Evolutionary conservation across 2,329 filamentous ascomycete genomes (phyloP).

Genomic region (Mycogone perniciosa): DNA sequence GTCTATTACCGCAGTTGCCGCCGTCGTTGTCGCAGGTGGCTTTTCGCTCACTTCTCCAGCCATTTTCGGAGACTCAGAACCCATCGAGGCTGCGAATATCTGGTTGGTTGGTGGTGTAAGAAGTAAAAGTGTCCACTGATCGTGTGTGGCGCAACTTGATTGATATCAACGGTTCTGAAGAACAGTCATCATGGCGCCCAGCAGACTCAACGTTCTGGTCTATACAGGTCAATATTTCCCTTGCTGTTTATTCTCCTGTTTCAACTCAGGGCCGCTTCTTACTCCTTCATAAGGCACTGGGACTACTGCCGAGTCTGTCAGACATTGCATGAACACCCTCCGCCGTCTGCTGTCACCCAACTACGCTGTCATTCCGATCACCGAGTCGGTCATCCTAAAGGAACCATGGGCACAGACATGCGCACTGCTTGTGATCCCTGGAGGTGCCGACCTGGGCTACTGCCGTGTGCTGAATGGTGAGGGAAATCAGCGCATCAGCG

Average conservation of each 20-base stretch:
- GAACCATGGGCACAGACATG: conserved; percentile 89
- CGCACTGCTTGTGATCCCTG: conserved; percentile 84
- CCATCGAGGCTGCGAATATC: conserved; percentile 7
- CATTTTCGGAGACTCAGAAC: conserved; percentile 11
- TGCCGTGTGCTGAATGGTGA: conserved; percentile 80
- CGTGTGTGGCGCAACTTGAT: conserved; percentile 2
- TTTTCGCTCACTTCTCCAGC: conserved; percentile 6
- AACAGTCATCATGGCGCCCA: conserved; percentile 49
- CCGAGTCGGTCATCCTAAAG: conserved; percentile 70
- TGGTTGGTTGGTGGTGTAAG: conserved; percentile 11
- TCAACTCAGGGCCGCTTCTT: conserved; percentile 6
- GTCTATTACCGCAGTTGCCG: conserved; percentile 32
- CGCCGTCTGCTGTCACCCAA: conserved; percentile 79
- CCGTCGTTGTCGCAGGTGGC: conserved; percentile 2
- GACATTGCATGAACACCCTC: conserved; percentile 81
- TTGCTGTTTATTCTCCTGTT: not conserved
- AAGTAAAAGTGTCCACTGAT: conserved; percentile 6
- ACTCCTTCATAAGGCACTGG: conserved; percentile 58
- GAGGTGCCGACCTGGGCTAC: conserved; percentile 90
- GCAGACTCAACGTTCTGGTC: conserved; percentile 83
- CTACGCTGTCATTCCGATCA: conserved; percentile 87
- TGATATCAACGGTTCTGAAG: not conserved
- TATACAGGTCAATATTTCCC: conserved; percentile 63
- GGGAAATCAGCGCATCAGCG: conserved; percentile 76
- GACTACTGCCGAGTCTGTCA: conserved; percentile 79